Base-by-base conservation (phyloP, 495 filamentous ascomycete genomes). In the Haplographium delicatum region DNA sequence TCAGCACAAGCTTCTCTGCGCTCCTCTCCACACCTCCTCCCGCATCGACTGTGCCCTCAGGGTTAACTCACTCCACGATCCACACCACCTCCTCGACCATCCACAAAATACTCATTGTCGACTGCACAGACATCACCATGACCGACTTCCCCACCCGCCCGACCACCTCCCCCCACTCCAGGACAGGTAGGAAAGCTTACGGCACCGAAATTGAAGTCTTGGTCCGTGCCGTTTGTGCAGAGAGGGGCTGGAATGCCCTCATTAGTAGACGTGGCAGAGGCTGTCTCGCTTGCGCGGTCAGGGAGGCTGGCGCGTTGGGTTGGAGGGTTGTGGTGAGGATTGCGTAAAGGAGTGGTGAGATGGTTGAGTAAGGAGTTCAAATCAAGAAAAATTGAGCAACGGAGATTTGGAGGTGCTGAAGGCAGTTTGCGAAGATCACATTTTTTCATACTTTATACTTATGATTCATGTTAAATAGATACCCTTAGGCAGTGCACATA, bases 231-330 rank as follows among this genome's bases (percentile, higher is more conserved):
- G 75, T 85, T 63, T 89, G 85, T 57, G 79, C 84, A 2, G 76
- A 84, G 50, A 78, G 72, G 52, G 85, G 84, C 2, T 76, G 75
- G 65, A 79, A 86, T 62, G 84, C 83, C 13, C 54, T 89, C 41
- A 78, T 89, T 51, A 82, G 82, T 42, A 68, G 84, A 24, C 72
- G 72, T 37, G 75, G 80, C 41, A 70, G 80, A 54, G 80, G 76
- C 0, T 88, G 85, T 59, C 54, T 88, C 28, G 72, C 74, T 7
- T 88, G 85, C 58, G 82, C 82, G 55, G 75, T 89, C 23, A 70
- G 85, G 20, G 84, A 89, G 65, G 84, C 83, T 0, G 76, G 75
- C 9, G 85, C 84, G 5, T 56, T 88, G 39, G 78, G 79, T 5
- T 79, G 83, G 66, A 76, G 72, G 38, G 75, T 87, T 15, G 71